Conservation (phyloP, 305 asterid genomes). For the Solanum chacoense region DNA sequence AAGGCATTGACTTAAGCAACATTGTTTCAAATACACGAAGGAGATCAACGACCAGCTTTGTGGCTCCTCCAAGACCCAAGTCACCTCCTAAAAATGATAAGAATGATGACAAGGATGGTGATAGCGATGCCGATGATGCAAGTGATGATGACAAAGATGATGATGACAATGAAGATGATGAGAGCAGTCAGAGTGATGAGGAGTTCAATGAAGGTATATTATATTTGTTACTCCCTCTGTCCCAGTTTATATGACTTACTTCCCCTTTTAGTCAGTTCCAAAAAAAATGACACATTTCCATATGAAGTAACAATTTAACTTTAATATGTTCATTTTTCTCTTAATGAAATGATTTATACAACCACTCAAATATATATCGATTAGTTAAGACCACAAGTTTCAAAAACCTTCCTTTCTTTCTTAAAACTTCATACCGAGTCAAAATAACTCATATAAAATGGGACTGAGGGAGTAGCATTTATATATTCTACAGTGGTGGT, state of each 20-base stretch:
- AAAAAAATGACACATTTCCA: neutral
- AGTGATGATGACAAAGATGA: conserved; percentile 13
- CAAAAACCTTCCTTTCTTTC: neutral
- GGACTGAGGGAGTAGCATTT: neutral
- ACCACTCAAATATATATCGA: neutral
- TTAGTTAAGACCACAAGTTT: neutral
- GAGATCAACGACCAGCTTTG: conserved; percentile 55
- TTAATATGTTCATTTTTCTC: neutral
- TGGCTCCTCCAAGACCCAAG: conserved; percentile 39
- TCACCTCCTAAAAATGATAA: conserved; percentile 28
- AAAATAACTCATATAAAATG: neutral
- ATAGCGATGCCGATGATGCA: conserved; percentile 11
- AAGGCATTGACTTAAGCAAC: conserved; percentile 90
- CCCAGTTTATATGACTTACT: neutral
- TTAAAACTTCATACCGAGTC: neutral
- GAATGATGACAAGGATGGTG: conserved; percentile 24
- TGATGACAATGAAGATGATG: conserved; percentile 23
- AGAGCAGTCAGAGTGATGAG: conserved; percentile 51
- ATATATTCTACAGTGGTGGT: neutral
- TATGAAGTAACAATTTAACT: neutral
- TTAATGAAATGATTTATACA: neutral
- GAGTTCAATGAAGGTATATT: conserved; percentile 67
- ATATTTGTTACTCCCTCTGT: neutral
- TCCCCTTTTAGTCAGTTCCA: neutral
- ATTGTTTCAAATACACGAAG: conserved; percentile 86